Conservation (phyloP, 202 grass and related monocot species). For the Setaria italica region DNA sequence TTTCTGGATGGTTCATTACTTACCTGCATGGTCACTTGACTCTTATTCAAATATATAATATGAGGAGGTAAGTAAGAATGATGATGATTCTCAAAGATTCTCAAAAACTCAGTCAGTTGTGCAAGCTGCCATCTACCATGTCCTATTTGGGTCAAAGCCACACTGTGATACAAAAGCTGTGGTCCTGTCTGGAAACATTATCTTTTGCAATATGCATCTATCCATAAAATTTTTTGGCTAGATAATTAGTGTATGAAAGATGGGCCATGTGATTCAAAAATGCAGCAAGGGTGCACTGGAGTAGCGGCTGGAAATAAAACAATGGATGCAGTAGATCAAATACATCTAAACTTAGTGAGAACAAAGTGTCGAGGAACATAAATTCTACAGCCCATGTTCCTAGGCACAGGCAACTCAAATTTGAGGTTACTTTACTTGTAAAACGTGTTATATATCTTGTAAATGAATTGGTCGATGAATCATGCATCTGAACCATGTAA, state of each 20-base stretch:
- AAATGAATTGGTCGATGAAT: background rate
- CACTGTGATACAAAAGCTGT: background rate
- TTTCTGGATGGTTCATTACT: background rate
- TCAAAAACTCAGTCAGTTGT: too few species aligned
- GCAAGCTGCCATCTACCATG: too few species aligned
- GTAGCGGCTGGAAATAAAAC: background rate
- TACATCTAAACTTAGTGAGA: background rate
- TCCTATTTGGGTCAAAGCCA: background rate
- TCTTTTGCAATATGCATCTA: background rate
- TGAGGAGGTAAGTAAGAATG: too few species aligned
- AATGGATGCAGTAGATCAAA: background rate
- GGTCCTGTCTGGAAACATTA: background rate
- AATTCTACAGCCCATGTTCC: background rate
- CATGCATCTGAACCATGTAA: constrained; percentile 7
- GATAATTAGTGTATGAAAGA: background rate
- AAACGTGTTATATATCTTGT: background rate
- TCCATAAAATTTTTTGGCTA: background rate
- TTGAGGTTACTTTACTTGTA: background rate
- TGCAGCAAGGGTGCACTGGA: background rate
- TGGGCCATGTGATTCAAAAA: background rate
- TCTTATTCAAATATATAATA: too few species aligned
- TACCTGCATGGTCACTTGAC: too few species aligned
- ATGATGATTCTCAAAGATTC: too few species aligned
- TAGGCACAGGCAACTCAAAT: background rate
- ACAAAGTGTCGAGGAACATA: background rate